phyloP scores from a whole-genome alignment of 2,329 filamentous ascomycete genomes.

The Nemania sp. region DNA sequence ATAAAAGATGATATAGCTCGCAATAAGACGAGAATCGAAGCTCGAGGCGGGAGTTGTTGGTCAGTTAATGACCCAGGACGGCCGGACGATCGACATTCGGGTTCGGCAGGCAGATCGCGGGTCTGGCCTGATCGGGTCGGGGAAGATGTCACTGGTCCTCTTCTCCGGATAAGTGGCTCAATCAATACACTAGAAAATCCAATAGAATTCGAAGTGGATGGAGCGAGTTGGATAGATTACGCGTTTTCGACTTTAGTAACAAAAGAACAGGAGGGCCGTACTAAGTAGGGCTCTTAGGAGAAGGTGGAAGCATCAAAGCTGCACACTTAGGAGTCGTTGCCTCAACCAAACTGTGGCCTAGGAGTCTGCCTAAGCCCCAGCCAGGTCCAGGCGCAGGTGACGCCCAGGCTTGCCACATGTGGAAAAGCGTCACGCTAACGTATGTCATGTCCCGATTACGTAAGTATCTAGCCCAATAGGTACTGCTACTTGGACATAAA shows the following conservation, averaged over 20 bases:
- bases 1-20: not conserved
- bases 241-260: not conserved
- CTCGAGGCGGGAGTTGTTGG: not conserved
- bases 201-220: not conserved
- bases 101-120: constrained; percentile 3
- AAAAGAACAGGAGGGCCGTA: not conserved
- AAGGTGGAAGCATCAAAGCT: not conserved
- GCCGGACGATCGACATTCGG: constrained; percentile 13
- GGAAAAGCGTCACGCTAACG: no score
- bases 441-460: no score
- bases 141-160: constrained; percentile 3
- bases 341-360: not conserved
- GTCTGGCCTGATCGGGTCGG: no score
- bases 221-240: not conserved
- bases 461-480: no score
- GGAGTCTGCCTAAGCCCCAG: no score
- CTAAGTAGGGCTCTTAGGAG: not conserved
- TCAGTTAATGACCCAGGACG: not conserved
- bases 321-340: not conserved
- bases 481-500: no score
- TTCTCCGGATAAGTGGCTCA: not conserved
- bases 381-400: no score
- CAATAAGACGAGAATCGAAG: constrained; percentile 4
- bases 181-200: not conserved
- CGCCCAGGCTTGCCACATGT: no score